Conservation (phyloP, 2,329 filamentous ascomycete species). For the Nigrospora oryzae region DNA sequence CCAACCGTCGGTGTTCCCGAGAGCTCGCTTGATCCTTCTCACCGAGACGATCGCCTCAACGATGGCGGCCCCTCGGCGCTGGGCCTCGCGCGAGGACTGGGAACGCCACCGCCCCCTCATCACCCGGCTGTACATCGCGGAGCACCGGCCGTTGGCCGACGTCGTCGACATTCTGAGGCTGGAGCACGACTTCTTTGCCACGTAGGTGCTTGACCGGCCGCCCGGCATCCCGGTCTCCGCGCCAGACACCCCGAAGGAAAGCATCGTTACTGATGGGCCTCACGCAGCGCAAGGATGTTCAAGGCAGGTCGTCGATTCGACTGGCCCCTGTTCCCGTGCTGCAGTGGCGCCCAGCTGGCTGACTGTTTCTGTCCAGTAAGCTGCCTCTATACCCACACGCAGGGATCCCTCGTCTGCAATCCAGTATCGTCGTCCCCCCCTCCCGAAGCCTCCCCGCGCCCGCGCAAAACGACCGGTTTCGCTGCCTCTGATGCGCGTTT, state of each 20-base stretch:
- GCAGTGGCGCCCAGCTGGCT: too few relatives aligned
- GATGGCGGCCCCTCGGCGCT: neutral
- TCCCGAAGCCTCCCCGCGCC: neutral
- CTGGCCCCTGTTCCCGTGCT: too few relatives aligned
- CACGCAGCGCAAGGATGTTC: neutral
- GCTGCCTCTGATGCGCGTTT: neutral
- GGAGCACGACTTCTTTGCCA: slow-evolving; percentile 1
- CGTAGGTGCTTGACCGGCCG: neutral
- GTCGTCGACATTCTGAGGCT: neutral
- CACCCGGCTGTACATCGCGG: neutral
- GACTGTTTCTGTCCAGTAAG: too few relatives aligned
- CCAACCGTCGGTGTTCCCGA: too few relatives aligned
- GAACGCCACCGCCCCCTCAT: neutral
- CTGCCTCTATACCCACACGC: too few relatives aligned
- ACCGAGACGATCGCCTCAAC: too few relatives aligned
- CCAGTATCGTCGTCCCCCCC: too few relatives aligned
- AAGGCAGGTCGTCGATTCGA: neutral
- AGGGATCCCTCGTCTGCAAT: too few relatives aligned
- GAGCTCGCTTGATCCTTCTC: too few relatives aligned
- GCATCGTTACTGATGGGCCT: too few relatives aligned
- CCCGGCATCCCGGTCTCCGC: too few relatives aligned
- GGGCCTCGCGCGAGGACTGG: slow-evolving; percentile 1
- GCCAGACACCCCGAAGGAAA: too few relatives aligned
- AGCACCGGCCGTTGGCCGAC: neutral
- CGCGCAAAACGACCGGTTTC: neutral